Conservation (phyloP, 176 grass and related monocot genomes). For the Juncus effusus region DNA sequence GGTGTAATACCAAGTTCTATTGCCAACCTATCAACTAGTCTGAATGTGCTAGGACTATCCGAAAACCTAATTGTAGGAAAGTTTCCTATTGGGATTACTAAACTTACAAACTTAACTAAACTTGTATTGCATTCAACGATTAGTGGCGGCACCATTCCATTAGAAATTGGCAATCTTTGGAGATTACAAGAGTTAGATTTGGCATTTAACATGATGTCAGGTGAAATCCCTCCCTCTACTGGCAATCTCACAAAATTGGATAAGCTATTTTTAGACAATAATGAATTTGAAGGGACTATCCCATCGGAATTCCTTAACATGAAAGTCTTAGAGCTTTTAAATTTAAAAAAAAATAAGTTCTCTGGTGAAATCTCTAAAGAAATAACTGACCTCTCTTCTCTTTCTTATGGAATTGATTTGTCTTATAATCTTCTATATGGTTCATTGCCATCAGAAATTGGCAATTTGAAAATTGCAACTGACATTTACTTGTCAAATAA, state of each 20-base stretch:
- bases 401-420: neutral
- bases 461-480: neutral
- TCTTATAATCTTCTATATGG: neutral
- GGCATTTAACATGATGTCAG: neutral
- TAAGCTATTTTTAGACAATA: slow-evolving; percentile 18
- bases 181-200: slow-evolving; percentile 26
- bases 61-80: slow-evolving; percentile 20
- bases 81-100: slow-evolving; percentile 29
- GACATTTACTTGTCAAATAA: slow-evolving; percentile 14
- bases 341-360: slow-evolving; percentile 41
- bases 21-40: slow-evolving; percentile 30
- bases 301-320: slow-evolving; percentile 31
- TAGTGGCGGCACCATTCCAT: slow-evolving; percentile 24
- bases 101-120: slow-evolving; percentile 23
- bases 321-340: slow-evolving; percentile 12
- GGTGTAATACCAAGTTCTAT: slow-evolving; percentile 31
- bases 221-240: slow-evolving; percentile 32
- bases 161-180: slow-evolving; percentile 12
- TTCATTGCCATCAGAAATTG: slow-evolving; percentile 1
- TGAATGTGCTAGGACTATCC: neutral
- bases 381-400: neutral
- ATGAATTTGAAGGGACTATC: slow-evolving; percentile 32
- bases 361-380: slow-evolving; percentile 10
- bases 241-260: slow-evolving; percentile 36
- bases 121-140: slow-evolving; percentile 6